Conservation (phyloP, 2,329 filamentous ascomycete genomes). For the Colletotrichum musicola region DNA sequence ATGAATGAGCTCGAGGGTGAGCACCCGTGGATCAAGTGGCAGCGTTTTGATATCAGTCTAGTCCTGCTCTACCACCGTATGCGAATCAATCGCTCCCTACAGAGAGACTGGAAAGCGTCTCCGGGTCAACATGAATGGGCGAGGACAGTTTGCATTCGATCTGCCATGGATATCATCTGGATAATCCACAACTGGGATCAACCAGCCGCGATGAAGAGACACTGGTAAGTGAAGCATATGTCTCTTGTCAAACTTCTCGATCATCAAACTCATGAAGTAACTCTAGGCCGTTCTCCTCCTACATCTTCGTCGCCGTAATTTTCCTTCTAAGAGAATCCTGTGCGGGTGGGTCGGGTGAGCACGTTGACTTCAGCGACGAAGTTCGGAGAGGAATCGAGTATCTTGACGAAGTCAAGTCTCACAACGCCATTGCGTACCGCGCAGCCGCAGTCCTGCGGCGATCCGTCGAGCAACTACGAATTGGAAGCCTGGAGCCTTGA, state of each 20-base stretch:
- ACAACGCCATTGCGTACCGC: constrained; percentile 20
- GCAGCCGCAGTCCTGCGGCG: not conserved
- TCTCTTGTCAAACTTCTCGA: not conserved
- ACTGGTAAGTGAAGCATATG: constrained; percentile 10
- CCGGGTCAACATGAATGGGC: constrained; percentile 27
- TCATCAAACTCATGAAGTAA: not conserved
- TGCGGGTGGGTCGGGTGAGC: not conserved
- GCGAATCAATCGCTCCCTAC: constrained; percentile 31
- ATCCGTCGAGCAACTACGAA: not conserved
- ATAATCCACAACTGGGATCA: constrained; percentile 35
- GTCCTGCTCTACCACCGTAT: constrained; percentile 34
- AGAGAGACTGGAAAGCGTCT: constrained; percentile 1
- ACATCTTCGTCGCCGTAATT: constrained; percentile 28
- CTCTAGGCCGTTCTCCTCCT: constrained; percentile 17
- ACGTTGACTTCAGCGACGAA: constrained; percentile 19
- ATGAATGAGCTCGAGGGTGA: constrained; percentile 2
- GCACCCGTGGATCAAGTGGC: constrained; percentile 37
- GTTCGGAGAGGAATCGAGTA: constrained; percentile 17
- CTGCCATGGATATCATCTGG: constrained; percentile 31
- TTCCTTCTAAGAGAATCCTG: constrained; percentile 26
- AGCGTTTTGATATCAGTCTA: constrained; percentile 37
- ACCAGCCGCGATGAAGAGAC: constrained; percentile 26
- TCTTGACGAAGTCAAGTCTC: constrained; percentile 29
- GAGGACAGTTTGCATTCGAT: constrained; percentile 23
- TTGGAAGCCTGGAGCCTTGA: not conserved